Percentiles rank a stretch among this genome's conserved stretches.
These are phyloP conservation scores for Canna indica DNA, from an alignment of 176 grass and related monocot species.

Conservation along the genomic window DNA sequence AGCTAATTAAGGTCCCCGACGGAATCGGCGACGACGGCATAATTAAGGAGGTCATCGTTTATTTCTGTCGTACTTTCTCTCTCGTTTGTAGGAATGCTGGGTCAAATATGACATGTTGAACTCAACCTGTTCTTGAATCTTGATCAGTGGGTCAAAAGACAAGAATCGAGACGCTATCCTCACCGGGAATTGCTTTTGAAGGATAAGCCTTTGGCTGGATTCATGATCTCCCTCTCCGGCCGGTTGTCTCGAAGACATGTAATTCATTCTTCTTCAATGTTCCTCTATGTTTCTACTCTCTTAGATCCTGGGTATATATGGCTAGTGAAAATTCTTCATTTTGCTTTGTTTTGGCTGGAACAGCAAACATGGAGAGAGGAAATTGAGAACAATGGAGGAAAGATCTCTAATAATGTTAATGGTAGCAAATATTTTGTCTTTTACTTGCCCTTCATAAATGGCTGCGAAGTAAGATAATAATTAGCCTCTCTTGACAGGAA, in stretches of 20 bases:
- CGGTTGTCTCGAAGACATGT: conserved; percentile 69
- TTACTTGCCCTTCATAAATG: background rate
- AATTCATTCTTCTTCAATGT: conserved; percentile 1
- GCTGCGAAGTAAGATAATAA: background rate
- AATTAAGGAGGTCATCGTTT: conserved; percentile 29
- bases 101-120: background rate
- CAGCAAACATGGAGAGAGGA: conserved; percentile 44
- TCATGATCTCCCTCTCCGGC: conserved; percentile 69
- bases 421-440: conserved; percentile 25
- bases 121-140: background rate
- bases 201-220: conserved; percentile 46
- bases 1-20: conserved; percentile 36
- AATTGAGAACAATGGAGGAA: conserved; percentile 73
- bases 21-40: conserved; percentile 35
- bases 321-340: no score
- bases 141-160: conserved; percentile 54
- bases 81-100: background rate
- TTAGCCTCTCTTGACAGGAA: conserved; percentile 28
- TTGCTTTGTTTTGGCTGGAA: background rate
- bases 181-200: conserved; percentile 28
- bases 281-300: background rate
- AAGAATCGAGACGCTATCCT: conserved; percentile 35
- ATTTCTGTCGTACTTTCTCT: background rate
- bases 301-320: background rate
- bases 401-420: conserved; percentile 42